Evolutionary conservation across 306 rosid species (phyloP).

Genomic region (Lagenaria siceraria): DNA sequence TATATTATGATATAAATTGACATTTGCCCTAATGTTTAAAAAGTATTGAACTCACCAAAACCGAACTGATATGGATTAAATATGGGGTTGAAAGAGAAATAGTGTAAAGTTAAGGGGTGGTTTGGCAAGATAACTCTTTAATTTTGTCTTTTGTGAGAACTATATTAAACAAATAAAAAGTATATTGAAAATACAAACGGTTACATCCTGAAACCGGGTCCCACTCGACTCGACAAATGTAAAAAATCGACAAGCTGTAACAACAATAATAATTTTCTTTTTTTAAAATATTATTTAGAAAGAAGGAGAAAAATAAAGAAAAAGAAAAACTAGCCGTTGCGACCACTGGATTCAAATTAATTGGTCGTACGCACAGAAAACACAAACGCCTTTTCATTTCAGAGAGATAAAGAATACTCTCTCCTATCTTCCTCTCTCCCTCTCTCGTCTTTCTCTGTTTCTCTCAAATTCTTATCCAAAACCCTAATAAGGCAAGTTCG

Average conservation of each 20-base stretch:
- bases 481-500: constrained; percentile 1
- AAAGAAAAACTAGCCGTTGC: constrained; percentile 77
- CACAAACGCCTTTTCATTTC: constrained; percentile 11
- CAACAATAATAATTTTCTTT: background rate
- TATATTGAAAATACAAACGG: background rate
- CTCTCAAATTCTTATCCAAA: background rate
- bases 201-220: constrained; percentile 5
- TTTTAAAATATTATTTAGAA: background rate
- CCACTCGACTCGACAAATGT: background rate
- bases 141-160: constrained; percentile 2
- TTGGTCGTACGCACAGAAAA: background rate
- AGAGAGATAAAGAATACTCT: constrained; percentile 13
- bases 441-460: background rate
- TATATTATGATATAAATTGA: no score
- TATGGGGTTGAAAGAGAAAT: background rate
- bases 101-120: background rate
- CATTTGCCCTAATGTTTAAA: no score
- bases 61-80: background rate
- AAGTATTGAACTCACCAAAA: no score
- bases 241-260: background rate
- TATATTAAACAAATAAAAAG: background rate
- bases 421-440: background rate
- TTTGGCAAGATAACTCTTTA: background rate
- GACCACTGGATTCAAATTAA: constrained; percentile 36
- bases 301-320: background rate